Evolutionary conservation across 2,329 filamentous ascomycete species (phyloP).

Genomic region (Claviceps capensis): DNA sequence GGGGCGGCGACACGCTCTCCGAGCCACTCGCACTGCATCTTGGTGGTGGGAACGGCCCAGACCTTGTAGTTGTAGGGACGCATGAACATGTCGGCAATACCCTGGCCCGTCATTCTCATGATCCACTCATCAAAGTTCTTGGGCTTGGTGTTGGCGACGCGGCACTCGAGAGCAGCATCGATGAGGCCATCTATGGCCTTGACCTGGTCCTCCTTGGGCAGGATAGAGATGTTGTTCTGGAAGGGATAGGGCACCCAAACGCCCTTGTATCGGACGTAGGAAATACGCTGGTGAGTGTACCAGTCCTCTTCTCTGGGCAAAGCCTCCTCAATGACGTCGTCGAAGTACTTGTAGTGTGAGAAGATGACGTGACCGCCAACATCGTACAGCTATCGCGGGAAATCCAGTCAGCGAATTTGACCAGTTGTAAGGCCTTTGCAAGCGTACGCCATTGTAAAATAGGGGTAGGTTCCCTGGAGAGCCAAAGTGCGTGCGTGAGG

Average conservation of each 20-base stretch:
- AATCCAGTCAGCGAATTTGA: background rate
- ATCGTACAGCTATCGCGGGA: constrained; percentile 69
- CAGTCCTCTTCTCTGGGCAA: constrained; percentile 89
- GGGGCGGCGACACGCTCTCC: constrained; percentile 96
- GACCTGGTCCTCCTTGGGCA: constrained; percentile 95
- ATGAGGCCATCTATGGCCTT: constrained; percentile 91
- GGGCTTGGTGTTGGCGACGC: constrained; percentile 81
- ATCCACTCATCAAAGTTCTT: constrained; percentile 99
- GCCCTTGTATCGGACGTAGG: constrained; percentile 93
- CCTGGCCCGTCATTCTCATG: constrained; percentile 75
- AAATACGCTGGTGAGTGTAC: constrained; percentile 97
- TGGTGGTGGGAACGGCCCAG: constrained; percentile 95
- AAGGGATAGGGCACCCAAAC: constrained; percentile 98
- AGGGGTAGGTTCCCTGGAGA: background rate
- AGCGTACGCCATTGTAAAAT: background rate
- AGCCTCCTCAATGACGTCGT: constrained; percentile 95
- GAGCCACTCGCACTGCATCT: constrained; percentile 99
- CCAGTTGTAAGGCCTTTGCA: background rate
- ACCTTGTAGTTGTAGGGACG: constrained; percentile 99
- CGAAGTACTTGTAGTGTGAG: constrained; percentile 99
- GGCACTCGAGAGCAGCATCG: constrained; percentile 76
- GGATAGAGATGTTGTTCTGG: constrained; percentile 99
- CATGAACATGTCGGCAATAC: constrained; percentile 95
- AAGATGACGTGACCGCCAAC: constrained; percentile 98
- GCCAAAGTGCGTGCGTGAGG: background rate